Conservation (phyloP, 2,329 filamentous ascomycete species). For the Westerdykella ornata region DNA sequence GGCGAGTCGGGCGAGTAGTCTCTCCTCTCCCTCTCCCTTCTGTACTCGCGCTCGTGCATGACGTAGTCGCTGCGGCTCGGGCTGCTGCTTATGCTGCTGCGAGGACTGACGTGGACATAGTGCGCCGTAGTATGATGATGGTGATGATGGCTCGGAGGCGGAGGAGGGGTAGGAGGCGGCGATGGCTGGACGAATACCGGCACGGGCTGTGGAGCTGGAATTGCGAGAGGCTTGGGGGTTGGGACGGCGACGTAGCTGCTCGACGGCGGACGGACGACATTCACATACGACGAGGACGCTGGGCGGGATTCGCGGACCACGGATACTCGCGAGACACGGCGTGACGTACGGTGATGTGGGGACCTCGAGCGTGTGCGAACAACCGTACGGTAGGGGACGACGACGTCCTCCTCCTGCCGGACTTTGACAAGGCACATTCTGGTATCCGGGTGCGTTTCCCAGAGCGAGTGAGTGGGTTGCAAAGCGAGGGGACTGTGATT, state of each 20-base stretch:
- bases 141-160: conserved; percentile 22
- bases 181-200: conserved; percentile 36
- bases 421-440: conserved; percentile 45
- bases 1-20: conserved; percentile 30
- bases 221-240: conserved; percentile 25
- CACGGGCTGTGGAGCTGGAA: conserved; percentile 38
- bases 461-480: neutral
- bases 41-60: conserved; percentile 40
- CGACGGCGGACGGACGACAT: conserved; percentile 13
- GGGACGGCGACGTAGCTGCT: conserved; percentile 29
- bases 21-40: conserved; percentile 29
- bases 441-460: neutral
- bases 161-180: conserved; percentile 26
- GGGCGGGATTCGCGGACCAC: conserved; percentile 24
- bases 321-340: conserved; percentile 23
- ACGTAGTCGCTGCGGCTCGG: conserved; percentile 37
- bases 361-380: conserved; percentile 19
- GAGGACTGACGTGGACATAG: conserved; percentile 43
- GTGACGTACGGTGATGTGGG: conserved; percentile 21
- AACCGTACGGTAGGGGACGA: conserved; percentile 36
- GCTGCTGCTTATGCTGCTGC: conserved; percentile 28
- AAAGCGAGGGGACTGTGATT: neutral
- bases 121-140: conserved; percentile 22
- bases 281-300: conserved; percentile 6
- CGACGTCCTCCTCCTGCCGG: conserved; percentile 41